These are phyloP conservation scores for Olyra latifolia DNA, from an alignment of 176 grass and related monocot species.

Conservation along the genomic window DNA sequence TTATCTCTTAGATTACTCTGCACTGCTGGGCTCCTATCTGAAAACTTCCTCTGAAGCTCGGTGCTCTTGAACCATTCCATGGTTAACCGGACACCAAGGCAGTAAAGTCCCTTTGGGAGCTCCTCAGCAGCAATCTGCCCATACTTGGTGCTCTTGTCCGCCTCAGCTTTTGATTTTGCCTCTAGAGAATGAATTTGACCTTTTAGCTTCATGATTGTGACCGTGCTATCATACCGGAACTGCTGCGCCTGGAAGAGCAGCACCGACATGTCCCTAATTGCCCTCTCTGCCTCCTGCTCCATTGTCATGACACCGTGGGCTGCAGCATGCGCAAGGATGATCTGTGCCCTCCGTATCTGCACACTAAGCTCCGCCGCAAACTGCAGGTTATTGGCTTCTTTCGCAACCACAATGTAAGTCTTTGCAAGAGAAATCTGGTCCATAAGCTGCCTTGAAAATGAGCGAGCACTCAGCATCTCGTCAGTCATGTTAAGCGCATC, in stretches of 20 bases:
- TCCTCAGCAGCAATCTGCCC: slow-evolving; percentile 96
- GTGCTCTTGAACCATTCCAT: slow-evolving; percentile 83
- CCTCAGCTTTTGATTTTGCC: slow-evolving; percentile 83
- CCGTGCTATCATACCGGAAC: slow-evolving; percentile 62
- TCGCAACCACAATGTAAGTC: slow-evolving; percentile 62
- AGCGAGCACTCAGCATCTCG: slow-evolving; percentile 74
- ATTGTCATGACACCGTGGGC: slow-evolving; percentile 33
- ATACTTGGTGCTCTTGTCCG: slow-evolving; percentile 84
- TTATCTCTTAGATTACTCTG: slow-evolving; percentile 75
- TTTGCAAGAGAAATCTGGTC: slow-evolving; percentile 96
- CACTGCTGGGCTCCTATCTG: slow-evolving; percentile 48
- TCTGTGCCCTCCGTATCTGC: slow-evolving; percentile 60
- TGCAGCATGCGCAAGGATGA: slow-evolving; percentile 55
- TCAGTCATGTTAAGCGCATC: slow-evolving; percentile 76
- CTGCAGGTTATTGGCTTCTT: slow-evolving; percentile 81
- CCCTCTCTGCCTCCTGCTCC: slow-evolving; percentile 58
- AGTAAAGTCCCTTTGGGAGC: slow-evolving; percentile 93
- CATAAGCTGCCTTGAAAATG: slow-evolving; percentile 73
- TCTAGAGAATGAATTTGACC: slow-evolving; percentile 83
- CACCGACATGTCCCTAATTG: slow-evolving; percentile 73
- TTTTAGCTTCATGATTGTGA: slow-evolving; percentile 88
- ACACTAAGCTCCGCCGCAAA: slow-evolving; percentile 69
- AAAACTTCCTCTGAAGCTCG: slow-evolving; percentile 65
- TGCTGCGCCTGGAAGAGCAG: slow-evolving; percentile 86
- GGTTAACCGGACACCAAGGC: slow-evolving; percentile 84